Evolutionary conservation across 2,329 filamentous ascomycete genomes (phyloP).

Genomic region (Dothideomycetes sp.): DNA sequence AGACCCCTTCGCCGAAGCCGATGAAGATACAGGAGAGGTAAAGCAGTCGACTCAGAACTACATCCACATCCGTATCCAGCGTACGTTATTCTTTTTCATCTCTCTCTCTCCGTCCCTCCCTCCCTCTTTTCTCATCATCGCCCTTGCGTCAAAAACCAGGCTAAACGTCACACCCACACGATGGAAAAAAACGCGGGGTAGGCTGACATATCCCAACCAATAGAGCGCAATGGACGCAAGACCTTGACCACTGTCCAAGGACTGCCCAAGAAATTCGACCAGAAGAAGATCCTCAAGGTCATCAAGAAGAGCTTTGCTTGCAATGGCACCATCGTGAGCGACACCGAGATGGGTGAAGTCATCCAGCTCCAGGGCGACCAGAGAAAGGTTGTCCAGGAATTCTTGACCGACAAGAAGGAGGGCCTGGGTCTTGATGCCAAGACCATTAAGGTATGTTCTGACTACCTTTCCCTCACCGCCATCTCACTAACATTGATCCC

Average conservation of each 20-base stretch:
- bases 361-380: constrained; percentile 99
- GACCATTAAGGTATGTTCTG: constrained; percentile 73
- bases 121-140: not conserved
- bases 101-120: not conserved
- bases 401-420: constrained; percentile 91
- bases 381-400: constrained; percentile 97
- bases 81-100: constrained; percentile 49
- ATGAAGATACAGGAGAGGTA: constrained; percentile 95
- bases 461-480: not conserved
- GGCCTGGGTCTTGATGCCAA: constrained; percentile 89
- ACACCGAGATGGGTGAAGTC: constrained; percentile 96
- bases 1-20: constrained; percentile 99
- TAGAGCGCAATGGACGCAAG: constrained; percentile 99
- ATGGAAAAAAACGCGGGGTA: constrained; percentile 12
- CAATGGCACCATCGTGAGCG: constrained; percentile 99
- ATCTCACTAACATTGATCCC: not conserved
- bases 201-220: constrained; percentile 32
- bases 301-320: constrained; percentile 99
- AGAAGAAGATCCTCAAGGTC: constrained; percentile 99
- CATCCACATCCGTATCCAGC: constrained; percentile 99
- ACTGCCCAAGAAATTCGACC: constrained; percentile 96
- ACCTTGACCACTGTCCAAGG: constrained; percentile 99
- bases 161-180: constrained; percentile 1
- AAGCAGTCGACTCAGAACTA: constrained; percentile 87
- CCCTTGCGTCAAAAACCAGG: constrained; percentile 1